These are phyloP conservation scores for Petunia secreta DNA, from an alignment of 257 asterid species.

Conservation along the genomic window DNA sequence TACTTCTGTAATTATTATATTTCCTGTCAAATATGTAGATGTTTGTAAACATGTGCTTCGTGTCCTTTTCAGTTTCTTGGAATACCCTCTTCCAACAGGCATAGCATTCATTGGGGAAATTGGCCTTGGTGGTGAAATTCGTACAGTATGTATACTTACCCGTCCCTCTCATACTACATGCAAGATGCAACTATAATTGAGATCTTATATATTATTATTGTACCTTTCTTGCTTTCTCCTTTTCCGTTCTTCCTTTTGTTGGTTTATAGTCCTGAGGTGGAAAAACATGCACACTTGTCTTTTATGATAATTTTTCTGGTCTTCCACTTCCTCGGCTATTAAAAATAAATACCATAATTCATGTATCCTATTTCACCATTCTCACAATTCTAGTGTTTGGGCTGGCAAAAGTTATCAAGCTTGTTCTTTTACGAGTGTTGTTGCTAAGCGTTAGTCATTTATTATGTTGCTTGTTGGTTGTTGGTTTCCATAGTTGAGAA, in stretches of 20 bases:
- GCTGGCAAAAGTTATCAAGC: neutral
- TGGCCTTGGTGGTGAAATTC: conserved; percentile 94
- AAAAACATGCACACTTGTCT: neutral
- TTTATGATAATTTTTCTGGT: neutral
- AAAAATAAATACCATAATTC: conserved; percentile 14
- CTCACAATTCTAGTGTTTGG: neutral
- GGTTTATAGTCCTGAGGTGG: neutral
- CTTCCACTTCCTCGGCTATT: neutral
- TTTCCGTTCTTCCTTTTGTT: neutral
- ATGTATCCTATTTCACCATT: neutral
- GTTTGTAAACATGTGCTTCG: conserved; percentile 17
- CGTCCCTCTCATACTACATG: neutral
- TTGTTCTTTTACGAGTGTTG: neutral
- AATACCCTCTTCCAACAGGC: conserved; percentile 82
- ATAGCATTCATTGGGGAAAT: conserved; percentile 88
- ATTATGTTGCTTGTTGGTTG: neutral
- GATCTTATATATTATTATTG: no score
- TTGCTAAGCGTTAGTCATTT: neutral
- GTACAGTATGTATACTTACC: conserved; percentile 52
- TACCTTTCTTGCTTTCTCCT: neutral
- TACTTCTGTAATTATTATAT: conserved; percentile 8
- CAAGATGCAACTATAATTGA: no score
- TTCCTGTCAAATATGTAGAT: conserved; percentile 17
- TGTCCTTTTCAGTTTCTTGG: conserved; percentile 74
- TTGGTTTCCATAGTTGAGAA: neutral